Conservation (phyloP, 345 rosid genomes). For the Cardiospermum halicacabum region DNA sequence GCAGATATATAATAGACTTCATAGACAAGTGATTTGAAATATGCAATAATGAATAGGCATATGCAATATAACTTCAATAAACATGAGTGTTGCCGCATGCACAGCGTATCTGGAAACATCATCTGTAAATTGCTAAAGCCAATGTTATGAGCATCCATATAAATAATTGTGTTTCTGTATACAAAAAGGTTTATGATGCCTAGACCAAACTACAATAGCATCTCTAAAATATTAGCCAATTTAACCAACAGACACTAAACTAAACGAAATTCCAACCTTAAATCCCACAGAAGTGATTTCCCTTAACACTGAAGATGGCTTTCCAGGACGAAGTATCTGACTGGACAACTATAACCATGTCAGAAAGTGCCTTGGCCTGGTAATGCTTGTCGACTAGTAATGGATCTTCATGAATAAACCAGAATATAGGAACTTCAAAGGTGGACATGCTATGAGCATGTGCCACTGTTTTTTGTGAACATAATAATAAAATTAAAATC, state of each 20-base stretch:
- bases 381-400: conserved; percentile 88
- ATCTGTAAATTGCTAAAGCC: no score
- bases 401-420: conserved; percentile 88
- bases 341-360: conserved; percentile 92
- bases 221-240: conserved; percentile 3
- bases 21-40: background rate
- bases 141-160: background rate
- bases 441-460: conserved; percentile 89
- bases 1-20: background rate
- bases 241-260: background rate
- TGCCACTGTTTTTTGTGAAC: conserved; percentile 51
- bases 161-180: background rate
- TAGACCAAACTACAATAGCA: conserved; percentile 7
- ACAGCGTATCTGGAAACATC: no score
- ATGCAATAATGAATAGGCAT: background rate
- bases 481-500: conserved; percentile 22
- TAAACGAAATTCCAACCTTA: conserved; percentile 48
- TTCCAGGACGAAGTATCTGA: conserved; percentile 90
- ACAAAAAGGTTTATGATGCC: background rate
- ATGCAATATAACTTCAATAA: background rate
- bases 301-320: conserved; percentile 98
- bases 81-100: background rate
- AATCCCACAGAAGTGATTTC: conserved; percentile 81
- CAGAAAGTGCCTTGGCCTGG: conserved; percentile 91
- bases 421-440: conserved; percentile 95